These are phyloP conservation scores for Amanita phalloides DNA, from an alignment of 768 basidiomycete species.

Conservation along the genomic window DNA sequence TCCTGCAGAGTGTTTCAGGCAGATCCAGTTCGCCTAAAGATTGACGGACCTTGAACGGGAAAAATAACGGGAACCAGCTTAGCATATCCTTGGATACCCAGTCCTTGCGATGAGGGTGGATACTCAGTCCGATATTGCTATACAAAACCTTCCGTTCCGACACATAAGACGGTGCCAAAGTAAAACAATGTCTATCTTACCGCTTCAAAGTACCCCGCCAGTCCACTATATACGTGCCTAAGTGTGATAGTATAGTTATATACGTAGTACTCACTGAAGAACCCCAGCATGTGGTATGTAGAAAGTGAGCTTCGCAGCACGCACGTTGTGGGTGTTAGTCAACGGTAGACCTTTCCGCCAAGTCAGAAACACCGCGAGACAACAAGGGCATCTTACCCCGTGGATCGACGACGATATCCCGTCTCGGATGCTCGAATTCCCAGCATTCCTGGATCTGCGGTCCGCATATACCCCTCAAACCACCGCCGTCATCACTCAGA, in stretches of 20 bases:
- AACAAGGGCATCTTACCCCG: constrained; percentile 36
- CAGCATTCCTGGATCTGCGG: constrained; percentile 89
- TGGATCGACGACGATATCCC: constrained; percentile 64
- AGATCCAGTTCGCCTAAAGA: neutral
- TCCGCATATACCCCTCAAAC: constrained; percentile 59
- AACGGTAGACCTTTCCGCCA: constrained; percentile 61
- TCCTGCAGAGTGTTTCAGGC: constrained; percentile 39
- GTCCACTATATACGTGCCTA: constrained; percentile 35
- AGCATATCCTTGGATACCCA: constrained; percentile 91
- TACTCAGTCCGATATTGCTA: constrained; percentile 81
- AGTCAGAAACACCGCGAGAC: neutral
- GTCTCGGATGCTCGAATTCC: constrained; percentile 92
- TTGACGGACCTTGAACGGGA: constrained; percentile 73
- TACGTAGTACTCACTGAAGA: constrained; percentile 50
- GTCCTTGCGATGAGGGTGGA: constrained; percentile 84
- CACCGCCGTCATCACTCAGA: constrained; percentile 66
- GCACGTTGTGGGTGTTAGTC: constrained; percentile 94
- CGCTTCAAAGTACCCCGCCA: constrained; percentile 97
- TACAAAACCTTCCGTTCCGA: constrained; percentile 49
- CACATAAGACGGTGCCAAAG: neutral
- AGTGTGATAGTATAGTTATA: neutral
- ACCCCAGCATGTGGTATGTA: constrained; percentile 92
- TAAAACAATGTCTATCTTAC: constrained; percentile 16
- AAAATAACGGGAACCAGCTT: constrained; percentile 98
- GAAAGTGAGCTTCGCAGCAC: constrained; percentile 79